These are phyloP conservation scores for Saturnispora ahearnii DNA, from an alignment of 805 yeast species.

Conservation along the genomic window DNA sequence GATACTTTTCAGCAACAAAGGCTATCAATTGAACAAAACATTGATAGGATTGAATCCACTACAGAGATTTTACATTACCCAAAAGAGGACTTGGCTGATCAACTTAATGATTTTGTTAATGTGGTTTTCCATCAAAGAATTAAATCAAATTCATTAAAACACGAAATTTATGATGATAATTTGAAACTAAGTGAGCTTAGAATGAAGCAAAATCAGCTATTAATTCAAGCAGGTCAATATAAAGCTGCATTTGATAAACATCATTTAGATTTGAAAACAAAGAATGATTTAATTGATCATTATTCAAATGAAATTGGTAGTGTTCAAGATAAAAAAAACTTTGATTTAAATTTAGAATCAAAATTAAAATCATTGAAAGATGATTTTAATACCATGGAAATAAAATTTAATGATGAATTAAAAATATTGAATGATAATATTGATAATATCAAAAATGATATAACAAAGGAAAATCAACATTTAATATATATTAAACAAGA, in stretches of 20 bases:
- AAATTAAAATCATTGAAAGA: slow-evolving; percentile 8
- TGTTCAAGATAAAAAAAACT: not conserved
- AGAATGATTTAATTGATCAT: slow-evolving; percentile 10
- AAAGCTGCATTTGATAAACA: slow-evolving; percentile 26
- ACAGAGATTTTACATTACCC: slow-evolving; percentile 39
- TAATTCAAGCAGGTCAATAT: slow-evolving; percentile 48
- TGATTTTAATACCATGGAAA: not conserved
- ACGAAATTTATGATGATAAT: slow-evolving; percentile 14
- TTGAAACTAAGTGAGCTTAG: slow-evolving; percentile 20
- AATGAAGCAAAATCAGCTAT: slow-evolving; percentile 28
- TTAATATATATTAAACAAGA: slow-evolving; percentile 35
- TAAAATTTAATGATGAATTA: slow-evolving; percentile 7
- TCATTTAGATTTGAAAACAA: slow-evolving; percentile 14
- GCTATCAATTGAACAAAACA: slow-evolving; percentile 39
- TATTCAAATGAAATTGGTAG: slow-evolving; percentile 5
- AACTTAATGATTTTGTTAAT: slow-evolving; percentile 35
- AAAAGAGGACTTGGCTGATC: slow-evolving; percentile 31
- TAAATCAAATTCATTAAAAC: slow-evolving; percentile 10
- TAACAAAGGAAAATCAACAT: slow-evolving; percentile 37
- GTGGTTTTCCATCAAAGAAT: slow-evolving; percentile 20
- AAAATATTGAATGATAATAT: slow-evolving; percentile 15
- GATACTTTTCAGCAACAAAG: slow-evolving; percentile 47
- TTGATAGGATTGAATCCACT: slow-evolving; percentile 39
- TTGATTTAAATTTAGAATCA: slow-evolving; percentile 12
- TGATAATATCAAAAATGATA: slow-evolving; percentile 23